Evolutionary conservation across 768 basidiomycete species (phyloP).

Genomic region (Imleria badia): DNA sequence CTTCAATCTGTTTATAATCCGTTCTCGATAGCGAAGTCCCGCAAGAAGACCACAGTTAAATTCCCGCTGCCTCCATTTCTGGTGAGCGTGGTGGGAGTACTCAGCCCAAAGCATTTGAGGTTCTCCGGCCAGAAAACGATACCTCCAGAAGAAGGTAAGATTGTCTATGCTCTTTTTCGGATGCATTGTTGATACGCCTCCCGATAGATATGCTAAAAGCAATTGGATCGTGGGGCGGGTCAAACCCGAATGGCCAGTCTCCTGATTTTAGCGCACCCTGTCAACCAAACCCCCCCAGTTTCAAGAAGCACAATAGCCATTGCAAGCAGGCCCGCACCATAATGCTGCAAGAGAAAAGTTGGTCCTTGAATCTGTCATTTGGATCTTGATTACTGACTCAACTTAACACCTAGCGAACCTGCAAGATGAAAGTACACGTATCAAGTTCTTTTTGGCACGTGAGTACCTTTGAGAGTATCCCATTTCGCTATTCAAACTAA

Average conservation of each 20-base stretch:
- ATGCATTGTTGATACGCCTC: neutral
- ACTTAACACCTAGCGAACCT: neutral
- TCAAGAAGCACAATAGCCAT: neutral
- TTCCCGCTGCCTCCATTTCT: neutral
- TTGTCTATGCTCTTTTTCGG: neutral
- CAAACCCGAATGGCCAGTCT: too few species aligned
- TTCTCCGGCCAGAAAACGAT: neutral
- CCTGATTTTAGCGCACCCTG: neutral
- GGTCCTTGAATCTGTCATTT: neutral
- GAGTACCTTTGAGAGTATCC: neutral
- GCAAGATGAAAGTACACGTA: neutral
- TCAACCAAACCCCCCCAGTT: neutral
- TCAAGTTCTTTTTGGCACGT: conserved; percentile 17
- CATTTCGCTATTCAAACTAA: neutral
- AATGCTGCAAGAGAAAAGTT: conserved; percentile 1
- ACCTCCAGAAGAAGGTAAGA: conserved; percentile 1
- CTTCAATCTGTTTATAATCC: neutral
- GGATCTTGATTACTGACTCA: neutral
- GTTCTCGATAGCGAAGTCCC: neutral
- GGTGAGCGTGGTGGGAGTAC: neutral
- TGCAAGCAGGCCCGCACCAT: conserved; percentile 10
- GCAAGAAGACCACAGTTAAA: neutral
- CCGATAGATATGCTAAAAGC: neutral
- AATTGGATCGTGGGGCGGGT: neutral
- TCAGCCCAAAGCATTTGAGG: neutral